phyloP scores from a whole-genome alignment of 179 eudicot genomes.

The Spinacia oleracea region DNA sequence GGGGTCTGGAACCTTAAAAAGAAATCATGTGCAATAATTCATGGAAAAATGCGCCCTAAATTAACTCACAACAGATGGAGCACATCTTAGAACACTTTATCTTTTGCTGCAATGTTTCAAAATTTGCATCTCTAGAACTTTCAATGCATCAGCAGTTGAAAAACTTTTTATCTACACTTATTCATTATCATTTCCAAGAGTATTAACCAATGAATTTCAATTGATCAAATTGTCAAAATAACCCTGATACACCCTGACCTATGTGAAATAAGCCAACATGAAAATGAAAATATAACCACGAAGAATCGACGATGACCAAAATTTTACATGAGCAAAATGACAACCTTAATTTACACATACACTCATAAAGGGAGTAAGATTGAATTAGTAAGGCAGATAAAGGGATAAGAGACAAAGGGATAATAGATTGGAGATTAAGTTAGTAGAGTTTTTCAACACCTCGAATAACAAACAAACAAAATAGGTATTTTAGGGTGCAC shows the following conservation, averaged over 20 bases:
- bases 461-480: background rate
- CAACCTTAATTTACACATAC: conserved; percentile 35
- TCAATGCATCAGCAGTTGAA: background rate
- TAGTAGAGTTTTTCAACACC: background rate
- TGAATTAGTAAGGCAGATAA: conserved; percentile 25
- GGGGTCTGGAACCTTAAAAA: too few relatives aligned
- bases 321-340: background rate
- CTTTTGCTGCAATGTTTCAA: background rate
- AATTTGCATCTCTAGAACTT: background rate
- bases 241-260: conserved; percentile 41
- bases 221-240: background rate
- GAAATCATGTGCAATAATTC: too few relatives aligned
- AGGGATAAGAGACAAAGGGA: conserved; percentile 6
- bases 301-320: conserved; percentile 10
- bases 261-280: conserved; percentile 56
- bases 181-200: too few relatives aligned
- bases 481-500: background rate
- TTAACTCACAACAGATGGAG: background rate
- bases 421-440: background rate
- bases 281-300: conserved; percentile 59
- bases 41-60: background rate
- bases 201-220: background rate
- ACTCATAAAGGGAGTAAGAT: conserved; percentile 75
- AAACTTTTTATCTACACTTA: background rate
- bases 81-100: background rate